A percentile compares a stretch with the other conserved stretches of the same genome.
Evolutionary conservation across 2,329 filamentous ascomycete species (phyloP).

Genomic region (Cytospora piceae): DNA sequence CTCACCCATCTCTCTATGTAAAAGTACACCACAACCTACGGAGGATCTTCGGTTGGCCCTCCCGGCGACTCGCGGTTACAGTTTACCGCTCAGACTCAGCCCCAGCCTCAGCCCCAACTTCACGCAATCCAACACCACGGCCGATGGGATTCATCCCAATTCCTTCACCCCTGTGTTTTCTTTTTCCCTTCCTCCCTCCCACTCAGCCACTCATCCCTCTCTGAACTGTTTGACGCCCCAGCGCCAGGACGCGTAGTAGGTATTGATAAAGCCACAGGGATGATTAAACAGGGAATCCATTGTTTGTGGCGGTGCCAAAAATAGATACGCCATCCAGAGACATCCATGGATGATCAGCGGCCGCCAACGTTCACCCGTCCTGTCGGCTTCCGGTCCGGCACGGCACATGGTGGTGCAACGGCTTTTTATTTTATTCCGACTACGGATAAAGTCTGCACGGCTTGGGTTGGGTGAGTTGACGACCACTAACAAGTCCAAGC

Average conservation of each 20-base stretch:
- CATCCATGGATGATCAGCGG: conserved; percentile 2
- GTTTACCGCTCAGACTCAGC: not conserved
- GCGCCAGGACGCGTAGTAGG: conserved; percentile 4
- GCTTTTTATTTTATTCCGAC: not conserved
- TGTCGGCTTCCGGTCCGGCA: not conserved
- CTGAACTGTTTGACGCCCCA: not conserved
- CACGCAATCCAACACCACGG: not conserved
- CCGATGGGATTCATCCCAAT: not conserved
- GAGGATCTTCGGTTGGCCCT: conserved; percentile 19
- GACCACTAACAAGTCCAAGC: not conserved
- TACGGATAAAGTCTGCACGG: not conserved
- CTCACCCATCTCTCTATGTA: not conserved
- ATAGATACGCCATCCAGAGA: conserved; percentile 29
- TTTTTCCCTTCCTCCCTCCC: too few species aligned
- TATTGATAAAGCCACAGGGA: conserved; percentile 3
- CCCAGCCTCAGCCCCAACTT: not conserved
- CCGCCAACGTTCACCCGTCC: not conserved
- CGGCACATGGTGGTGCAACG: not conserved
- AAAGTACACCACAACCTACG: not conserved
- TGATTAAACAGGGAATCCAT: not conserved
- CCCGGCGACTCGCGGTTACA: conserved; percentile 3
- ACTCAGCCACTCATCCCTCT: conserved; percentile 14
- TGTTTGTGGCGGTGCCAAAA: conserved; percentile 13
- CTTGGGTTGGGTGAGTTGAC: not conserved
- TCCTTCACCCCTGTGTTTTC: too few species aligned